phyloP scores from a whole-genome alignment of 169 alveolate genomes.

The Babesia gibsoni region DNA sequence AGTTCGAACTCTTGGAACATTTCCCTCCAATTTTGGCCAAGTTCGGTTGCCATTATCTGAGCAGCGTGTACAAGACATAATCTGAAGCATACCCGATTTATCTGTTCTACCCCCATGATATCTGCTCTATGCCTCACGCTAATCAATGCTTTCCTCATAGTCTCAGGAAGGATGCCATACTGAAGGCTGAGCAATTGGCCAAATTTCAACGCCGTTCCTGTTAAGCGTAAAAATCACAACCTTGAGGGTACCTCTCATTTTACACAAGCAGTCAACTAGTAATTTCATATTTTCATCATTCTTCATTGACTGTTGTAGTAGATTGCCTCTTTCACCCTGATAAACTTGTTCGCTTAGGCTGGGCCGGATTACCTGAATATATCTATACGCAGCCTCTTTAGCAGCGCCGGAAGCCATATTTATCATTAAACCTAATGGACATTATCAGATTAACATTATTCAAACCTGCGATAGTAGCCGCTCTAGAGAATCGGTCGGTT shows the following conservation, averaged over 20 bases:
- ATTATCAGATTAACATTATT: background rate
- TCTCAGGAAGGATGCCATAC: slow-evolving; percentile 86
- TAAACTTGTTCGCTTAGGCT: background rate
- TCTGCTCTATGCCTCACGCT: slow-evolving; percentile 89
- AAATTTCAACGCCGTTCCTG: slow-evolving; percentile 63
- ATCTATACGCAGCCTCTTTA: slow-evolving; percentile 48
- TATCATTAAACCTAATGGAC: slow-evolving; percentile 16
- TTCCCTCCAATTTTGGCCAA: slow-evolving; percentile 82
- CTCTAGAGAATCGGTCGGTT: slow-evolving; percentile 42
- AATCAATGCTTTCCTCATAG: slow-evolving; percentile 81
- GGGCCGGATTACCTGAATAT: slow-evolving; percentile 28
- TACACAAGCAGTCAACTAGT: slow-evolving; percentile 60
- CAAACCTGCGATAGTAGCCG: slow-evolving; percentile 57
- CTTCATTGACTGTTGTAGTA: slow-evolving; percentile 22
- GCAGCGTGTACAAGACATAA: background rate
- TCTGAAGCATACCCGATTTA: slow-evolving; percentile 26
- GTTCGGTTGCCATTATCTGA: slow-evolving; percentile 77
- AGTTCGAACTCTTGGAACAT: slow-evolving; percentile 71
- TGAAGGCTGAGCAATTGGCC: slow-evolving; percentile 75
- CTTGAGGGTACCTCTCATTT: slow-evolving; percentile 54
- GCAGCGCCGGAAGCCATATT: slow-evolving; percentile 51
- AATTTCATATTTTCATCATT: slow-evolving; percentile 43
- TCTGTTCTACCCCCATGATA: slow-evolving; percentile 86
- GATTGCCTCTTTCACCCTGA: slow-evolving; percentile 48
- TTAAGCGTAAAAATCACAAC: background rate